Base-by-base conservation (phyloP, 805 yeast species). In the Nakazawaea ishiwadae region DNA sequence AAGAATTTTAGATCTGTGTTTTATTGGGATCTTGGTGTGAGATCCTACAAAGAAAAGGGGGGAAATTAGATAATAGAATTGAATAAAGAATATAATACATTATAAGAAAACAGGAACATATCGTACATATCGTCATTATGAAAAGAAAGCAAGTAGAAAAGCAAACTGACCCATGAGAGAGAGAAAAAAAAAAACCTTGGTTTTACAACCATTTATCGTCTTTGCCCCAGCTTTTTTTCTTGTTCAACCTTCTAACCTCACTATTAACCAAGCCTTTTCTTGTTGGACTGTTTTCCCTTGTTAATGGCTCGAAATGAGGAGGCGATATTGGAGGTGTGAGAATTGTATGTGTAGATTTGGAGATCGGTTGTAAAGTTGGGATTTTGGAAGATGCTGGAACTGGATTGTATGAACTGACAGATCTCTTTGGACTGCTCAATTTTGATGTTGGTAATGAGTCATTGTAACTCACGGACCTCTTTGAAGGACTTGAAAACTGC, bases 1-100 rank as follows among this genome's bases (percentile, higher is more conserved):
- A 48, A 63, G 88, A 46, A 76, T 91, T 72, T 64, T 91, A 43
- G 88, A 79, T 51, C 78, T 75, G 42, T 89, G 97, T 54, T 64
- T 79, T 44, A 73, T 91, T 3, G 99, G 98, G 1, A 58, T 75
- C 28, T 59, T 63, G 41, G 58, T 58, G 31, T 44, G 27, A 17
- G 1, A 24, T 34, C 14, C n/a, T n/a, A n/a, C n/a, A n/a, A n/a
- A n/a, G n/a, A n/a, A n/a, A n/a, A n/a, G n/a, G n/a, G n/a, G n/a
- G n/a, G n/a, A n/a, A n/a, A n/a, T 23, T 10, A 12, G 16, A 17
- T 14, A 4, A 35, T 35, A 11, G 18, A 12, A 32, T 21, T n/a
- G 24, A 19, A n/a, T 32, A 24, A n/a, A 5, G 31, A 3, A n/a
- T 14, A 29, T 4, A 17, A 31, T 7, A 31, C 11, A 7, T 31